Evolutionary conservation across 192 early-diverging fungal species (phyloP), one percentile per base, ranked within the genome.

Genomic region (Chytriomyces sp.): DNA sequence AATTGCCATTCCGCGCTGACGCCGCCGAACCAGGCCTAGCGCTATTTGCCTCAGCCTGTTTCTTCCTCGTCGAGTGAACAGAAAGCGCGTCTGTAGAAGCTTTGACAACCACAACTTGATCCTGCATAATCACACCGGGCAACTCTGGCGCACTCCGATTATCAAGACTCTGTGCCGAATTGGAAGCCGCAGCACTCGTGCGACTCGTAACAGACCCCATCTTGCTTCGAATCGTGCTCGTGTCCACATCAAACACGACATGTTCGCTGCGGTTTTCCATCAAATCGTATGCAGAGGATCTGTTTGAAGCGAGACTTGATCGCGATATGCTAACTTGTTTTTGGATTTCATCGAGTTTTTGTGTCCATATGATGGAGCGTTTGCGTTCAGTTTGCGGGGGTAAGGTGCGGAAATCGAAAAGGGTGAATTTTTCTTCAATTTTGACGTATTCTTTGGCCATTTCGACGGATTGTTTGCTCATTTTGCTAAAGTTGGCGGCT

Each of bases 271-370:
- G 8, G 45, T 75, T 65, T 24, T 75, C 73, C 73, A 64, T 65
- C 3, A 75, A 23, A 66, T 75, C 73, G 7, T 45, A 23, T 1
- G 50, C 69, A n/a, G 26, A 44, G 9, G 49, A 23, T 9, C 50
- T 23, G 7, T 48, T 65, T 1, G 20, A 18, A 13, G 63, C 61
- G 9, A 75, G 45, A 24, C 43, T 35, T 45, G 71, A 59, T 2
- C 73, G 61, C 44, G 62, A 65, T 0, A 48, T 66, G 23, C 44
- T 48, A 1, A 75, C 73, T 13, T 10, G 18, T 53, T 50, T 35
- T 46, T 75, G 73, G 49, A 75, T 75, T 50, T 75, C 73, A 10
- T 11, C 44, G 26, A 75, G 47, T 26, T 75, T 75, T 20, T 63
- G 23, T 43, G 50, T 35, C 73, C 73, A 75, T 10, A 48, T 64